A percentile compares a stretch with the other conserved stretches of the same genome.
These are phyloP conservation scores for Pyrenochaeta sp. DNA, from an alignment of 2,329 filamentous ascomycete species.

Conservation along the genomic window DNA sequence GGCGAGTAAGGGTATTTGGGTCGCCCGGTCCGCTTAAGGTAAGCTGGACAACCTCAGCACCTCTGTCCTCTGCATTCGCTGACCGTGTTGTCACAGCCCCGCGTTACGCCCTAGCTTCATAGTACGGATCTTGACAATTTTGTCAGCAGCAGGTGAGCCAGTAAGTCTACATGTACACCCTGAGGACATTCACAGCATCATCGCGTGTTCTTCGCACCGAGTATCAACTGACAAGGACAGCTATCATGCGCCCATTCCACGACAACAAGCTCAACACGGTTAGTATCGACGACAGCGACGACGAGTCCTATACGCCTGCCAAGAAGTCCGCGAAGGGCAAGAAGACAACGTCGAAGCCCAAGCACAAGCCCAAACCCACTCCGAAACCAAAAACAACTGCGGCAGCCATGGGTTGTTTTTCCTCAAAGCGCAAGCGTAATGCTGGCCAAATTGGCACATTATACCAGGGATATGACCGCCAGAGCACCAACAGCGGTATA, in stretches of 20 bases:
- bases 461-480: not conserved
- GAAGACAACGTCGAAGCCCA: not conserved
- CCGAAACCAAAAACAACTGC: not conserved
- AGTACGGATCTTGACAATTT: not conserved
- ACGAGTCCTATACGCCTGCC: not conserved
- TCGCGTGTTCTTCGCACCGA: not conserved
- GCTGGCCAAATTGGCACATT: not conserved
- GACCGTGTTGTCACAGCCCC: not conserved
- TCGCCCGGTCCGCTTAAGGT: not conserved
- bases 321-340: not conserved
- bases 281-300: conserved; percentile 11
- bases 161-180: not conserved
- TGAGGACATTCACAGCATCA: not conserved
- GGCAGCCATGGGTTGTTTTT: not conserved
- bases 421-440: not conserved
- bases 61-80: not conserved
- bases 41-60: not conserved
- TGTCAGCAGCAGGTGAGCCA: not conserved
- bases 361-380: not conserved
- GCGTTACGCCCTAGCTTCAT: not conserved
- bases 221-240: conserved; percentile 1
- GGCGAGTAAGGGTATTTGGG: not conserved
- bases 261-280: conserved; percentile 22
- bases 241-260: conserved; percentile 16
- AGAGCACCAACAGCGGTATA: not conserved